These are phyloP conservation scores for Microbotryomycetes sp. DNA, from an alignment of 1,284 basidiomycete species.

Conservation along the genomic window DNA sequence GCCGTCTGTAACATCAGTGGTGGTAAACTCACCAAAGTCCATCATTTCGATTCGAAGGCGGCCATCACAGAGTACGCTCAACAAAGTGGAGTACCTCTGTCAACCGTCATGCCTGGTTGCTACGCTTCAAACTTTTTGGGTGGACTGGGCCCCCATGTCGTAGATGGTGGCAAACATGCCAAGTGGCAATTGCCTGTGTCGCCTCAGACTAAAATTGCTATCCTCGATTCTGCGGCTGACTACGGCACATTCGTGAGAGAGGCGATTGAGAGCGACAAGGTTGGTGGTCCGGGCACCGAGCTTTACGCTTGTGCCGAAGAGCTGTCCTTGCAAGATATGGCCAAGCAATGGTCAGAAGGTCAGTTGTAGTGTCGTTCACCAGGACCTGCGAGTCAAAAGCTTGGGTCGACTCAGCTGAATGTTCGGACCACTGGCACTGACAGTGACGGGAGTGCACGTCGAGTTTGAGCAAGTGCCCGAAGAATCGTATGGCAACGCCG, in stretches of 20 bases:
- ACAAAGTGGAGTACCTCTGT: conserved; percentile 16
- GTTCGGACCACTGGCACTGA: background rate
- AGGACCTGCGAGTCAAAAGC: background rate
- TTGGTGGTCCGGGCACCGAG: conserved; percentile 2
- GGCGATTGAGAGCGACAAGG: conserved; percentile 22
- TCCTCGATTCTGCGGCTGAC: conserved; percentile 29
- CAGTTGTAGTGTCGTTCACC: too few species aligned
- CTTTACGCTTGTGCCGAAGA: conserved; percentile 1
- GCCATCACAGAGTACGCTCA: conserved; percentile 33
- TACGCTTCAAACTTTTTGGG: conserved; percentile 31
- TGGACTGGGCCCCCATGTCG: background rate
- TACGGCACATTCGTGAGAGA: conserved; percentile 33
- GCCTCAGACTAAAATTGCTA: conserved; percentile 15
- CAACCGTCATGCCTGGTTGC: conserved; percentile 28
- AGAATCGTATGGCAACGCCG: background rate
- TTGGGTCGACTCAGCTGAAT: background rate
- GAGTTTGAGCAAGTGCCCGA: background rate
- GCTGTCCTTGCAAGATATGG: background rate
- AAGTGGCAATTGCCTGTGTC: conserved; percentile 21
- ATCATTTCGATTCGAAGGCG: conserved; percentile 30
- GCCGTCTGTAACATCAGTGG: conserved; percentile 25
- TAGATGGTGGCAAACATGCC: conserved; percentile 2
- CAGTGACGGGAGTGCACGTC: conserved; percentile 3
- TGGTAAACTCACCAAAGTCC: conserved; percentile 23
- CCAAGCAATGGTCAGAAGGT: background rate